Evolutionary conservation across 257 asterid species (phyloP).

Genomic region (Solanum lycopersicoides): DNA sequence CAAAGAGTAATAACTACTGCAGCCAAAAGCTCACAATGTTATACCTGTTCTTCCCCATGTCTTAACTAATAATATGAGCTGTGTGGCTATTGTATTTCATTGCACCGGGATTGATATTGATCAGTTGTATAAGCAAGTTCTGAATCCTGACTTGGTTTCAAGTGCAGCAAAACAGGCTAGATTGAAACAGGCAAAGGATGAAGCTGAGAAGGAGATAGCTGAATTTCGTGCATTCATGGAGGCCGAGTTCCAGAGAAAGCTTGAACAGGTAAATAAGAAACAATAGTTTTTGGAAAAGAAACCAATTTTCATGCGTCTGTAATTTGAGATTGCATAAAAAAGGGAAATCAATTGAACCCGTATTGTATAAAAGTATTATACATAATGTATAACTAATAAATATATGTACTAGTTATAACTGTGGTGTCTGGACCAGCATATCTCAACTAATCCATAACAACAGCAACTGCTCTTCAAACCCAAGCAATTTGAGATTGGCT

Average conservation of each 20-base stretch:
- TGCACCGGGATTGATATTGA: neutral
- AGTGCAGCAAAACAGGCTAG: slow-evolving; percentile 77
- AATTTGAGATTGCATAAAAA: neutral
- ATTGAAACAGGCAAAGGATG: slow-evolving; percentile 87
- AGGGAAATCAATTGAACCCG: too few relatives aligned
- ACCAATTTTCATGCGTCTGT: neutral
- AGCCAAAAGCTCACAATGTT: neutral
- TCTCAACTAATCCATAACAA: neutral
- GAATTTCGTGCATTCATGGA: slow-evolving; percentile 90
- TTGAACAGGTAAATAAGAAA: slow-evolving; percentile 55
- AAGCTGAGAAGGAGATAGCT: slow-evolving; percentile 86
- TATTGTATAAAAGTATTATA: too few relatives aligned
- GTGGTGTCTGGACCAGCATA: too few relatives aligned
- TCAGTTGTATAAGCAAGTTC: neutral
- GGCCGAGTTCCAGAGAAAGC: slow-evolving; percentile 80
- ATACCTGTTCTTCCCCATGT: neutral
- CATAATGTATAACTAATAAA: too few relatives aligned
- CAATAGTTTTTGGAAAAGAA: neutral
- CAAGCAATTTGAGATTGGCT: neutral
- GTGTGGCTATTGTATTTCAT: neutral
- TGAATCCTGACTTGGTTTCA: neutral
- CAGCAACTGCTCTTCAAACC: neutral
- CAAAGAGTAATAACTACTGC: neutral
- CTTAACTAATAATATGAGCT: neutral
- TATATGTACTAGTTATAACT: too few relatives aligned